Conservation (phyloP, 805 yeast genomes). For the Sugiyamaella valdiviana region DNA sequence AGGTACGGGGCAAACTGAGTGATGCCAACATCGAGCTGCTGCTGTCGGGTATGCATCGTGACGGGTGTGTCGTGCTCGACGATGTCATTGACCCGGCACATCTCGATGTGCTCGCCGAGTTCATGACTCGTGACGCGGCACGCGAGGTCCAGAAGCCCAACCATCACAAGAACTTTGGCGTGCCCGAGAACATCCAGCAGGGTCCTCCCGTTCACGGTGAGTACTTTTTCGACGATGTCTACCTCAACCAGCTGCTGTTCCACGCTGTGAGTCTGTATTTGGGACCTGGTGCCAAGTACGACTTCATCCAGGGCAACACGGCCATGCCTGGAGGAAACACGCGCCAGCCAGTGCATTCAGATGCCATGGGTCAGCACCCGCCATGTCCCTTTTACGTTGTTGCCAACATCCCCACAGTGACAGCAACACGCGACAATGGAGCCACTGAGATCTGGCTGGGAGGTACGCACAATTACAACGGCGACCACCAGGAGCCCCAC, state of each 20-base stretch:
- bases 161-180: constrained; percentile 6
- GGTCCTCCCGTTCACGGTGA: constrained; percentile 5
- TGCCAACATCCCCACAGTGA: constrained; percentile 3
- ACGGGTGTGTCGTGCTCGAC: constrained; percentile 11
- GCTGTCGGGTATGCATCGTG: constrained; percentile 12
- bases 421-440: constrained; percentile 2
- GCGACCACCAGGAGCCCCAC: constrained; percentile 6
- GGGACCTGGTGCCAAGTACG: constrained; percentile 3
- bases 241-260: constrained; percentile 4
- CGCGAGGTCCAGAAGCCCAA: constrained; percentile 3
- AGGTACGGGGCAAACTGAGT: constrained; percentile 3
- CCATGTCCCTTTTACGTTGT: constrained; percentile 1
- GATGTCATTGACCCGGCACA: constrained; percentile 12
- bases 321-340: constrained; percentile 8
- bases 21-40: constrained; percentile 7
- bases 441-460: constrained; percentile 7
- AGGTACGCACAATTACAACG: constrained; percentile 7
- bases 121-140: constrained; percentile 5
- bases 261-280: constrained; percentile 5
- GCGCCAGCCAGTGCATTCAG: constrained; percentile 5
- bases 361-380: constrained; percentile 8
- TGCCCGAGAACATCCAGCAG: constrained; percentile 8
- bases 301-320: constrained; percentile 10
- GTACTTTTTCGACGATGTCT: constrained; percentile 6
- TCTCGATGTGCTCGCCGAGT: constrained; percentile 7